Base-by-base conservation (phyloP, 148 eudicot species). In the Vaccinium darrowii region DNA sequence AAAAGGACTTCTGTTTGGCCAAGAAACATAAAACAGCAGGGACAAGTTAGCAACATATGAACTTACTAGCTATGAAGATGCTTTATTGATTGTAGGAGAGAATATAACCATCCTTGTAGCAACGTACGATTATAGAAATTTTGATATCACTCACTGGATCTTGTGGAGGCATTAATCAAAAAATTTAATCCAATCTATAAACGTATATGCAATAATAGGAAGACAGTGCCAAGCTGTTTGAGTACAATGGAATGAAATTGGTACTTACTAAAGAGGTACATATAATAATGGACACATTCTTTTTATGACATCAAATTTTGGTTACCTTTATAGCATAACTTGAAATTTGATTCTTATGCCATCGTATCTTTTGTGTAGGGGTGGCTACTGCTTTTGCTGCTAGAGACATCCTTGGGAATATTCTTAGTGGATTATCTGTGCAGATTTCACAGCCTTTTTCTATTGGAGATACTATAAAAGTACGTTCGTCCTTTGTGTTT, bases 321-420 rank as follows among this genome's bases (percentile, higher is more conserved):
- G 3, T n/a, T 21, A 72, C 33, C 58, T 57, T 71, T 3, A 39
- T 21, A 25, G 50, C 27, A 5, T 12, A 67, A 23, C 53, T 60
- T 67, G 10, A 52, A 62, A 18, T 76, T 49, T 83, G 58, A 79
- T 52, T 79, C 51, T 78, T 49, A 0, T 27, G 13, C 52, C n/a
- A 23, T 77, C 54, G 27, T 78, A 52, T 87, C 76, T 62, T 82
- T 79, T 69, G 53, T 88, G 84, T 90, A 95, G 98, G 98, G 81
- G 97, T 95, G 86, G 99, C 99, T 65, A 94, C 99, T 91, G 99
- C 99, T 85, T 97, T 94, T 90, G 99, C 99, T 2, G 89, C 99
- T 72, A 94, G 82, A 84, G 99, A 95, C 85, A 86, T 97, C 79
- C 96, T 97, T 82, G 99, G 99, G 75, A 97, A 97, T 89, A 93